A percentile compares a stretch with the other conserved stretches of the same genome.
Conservation (phyloP, 345 rosid genomes). For the Lumnitzera racemosa region DNA sequence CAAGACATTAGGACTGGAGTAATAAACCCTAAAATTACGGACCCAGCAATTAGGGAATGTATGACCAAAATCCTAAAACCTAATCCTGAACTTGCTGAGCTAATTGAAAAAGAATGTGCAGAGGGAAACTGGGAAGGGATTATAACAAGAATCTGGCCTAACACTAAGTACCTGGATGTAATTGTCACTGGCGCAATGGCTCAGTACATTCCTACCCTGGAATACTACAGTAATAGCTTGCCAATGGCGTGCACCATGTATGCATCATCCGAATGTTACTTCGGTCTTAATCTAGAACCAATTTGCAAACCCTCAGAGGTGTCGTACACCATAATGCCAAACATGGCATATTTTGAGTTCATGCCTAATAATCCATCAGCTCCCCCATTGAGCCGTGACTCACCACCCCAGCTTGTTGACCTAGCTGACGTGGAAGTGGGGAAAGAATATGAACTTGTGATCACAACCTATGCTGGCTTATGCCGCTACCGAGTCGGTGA, state of each 20-base stretch:
- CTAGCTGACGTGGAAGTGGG: constrained; percentile 30
- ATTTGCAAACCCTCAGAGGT: constrained; percentile 33
- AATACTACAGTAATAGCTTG: constrained; percentile 25
- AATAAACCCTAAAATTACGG: constrained; percentile 20
- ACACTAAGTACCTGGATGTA: constrained; percentile 32
- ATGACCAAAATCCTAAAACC: constrained; percentile 20
- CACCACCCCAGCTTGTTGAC: constrained; percentile 23
- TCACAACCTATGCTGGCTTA: constrained; percentile 33
- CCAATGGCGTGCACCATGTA: constrained; percentile 38
- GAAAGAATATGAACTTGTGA: constrained; percentile 32
- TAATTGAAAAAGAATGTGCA: constrained; percentile 18
- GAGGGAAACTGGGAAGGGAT: constrained; percentile 28
- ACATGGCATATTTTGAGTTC: constrained; percentile 39
- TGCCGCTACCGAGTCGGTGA: constrained; percentile 35
- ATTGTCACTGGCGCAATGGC: constrained; percentile 43
- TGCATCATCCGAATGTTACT: constrained; percentile 38
- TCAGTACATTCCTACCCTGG: constrained; percentile 34
- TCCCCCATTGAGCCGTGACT: constrained; percentile 9
- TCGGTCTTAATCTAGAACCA: constrained; percentile 31
- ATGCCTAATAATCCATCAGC: constrained; percentile 16
- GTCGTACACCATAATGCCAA: constrained; percentile 38
- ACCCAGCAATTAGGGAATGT: constrained; percentile 16
- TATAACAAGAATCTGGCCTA: constrained; percentile 32
- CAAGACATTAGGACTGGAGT: constrained; percentile 22
- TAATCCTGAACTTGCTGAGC: constrained; percentile 18